Evolutionary conservation across 441 rosid genomes (phyloP), one percentile per base, ranked within the genome.

Genomic region (Mallotus repandus): DNA sequence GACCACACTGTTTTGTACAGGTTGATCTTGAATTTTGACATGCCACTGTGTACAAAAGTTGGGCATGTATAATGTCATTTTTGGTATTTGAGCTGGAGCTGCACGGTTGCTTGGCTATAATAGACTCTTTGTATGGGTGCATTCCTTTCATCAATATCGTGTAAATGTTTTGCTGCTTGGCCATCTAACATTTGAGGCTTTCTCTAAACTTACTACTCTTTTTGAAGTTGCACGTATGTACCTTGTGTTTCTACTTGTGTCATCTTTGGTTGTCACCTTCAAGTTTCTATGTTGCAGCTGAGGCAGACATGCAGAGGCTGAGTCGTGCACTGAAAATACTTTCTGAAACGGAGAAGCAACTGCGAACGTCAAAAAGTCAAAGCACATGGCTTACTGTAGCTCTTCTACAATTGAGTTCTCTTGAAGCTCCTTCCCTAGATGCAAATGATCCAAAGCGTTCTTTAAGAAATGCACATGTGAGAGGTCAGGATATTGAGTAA

Each of bases 351-450:
- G 99, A 92, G 84, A 91, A 92, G 82, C 96, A 94, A 71, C 79
- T 94, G 81, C 86, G 98, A 82, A 85, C 85, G 76, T 86, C 96
- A 16, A 94, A 88, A 79, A 90, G 85, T 79, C 99, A 92, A 79
- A 86, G 92, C 72, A 94, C 97, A 2, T 94, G 98, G 98, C 98
- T 94, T 46, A 92, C 97, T 58, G 99, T 87, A 41, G 97, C 98
- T 57, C 91, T 95, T 81, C 79, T 95, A 76, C 98, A 92, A 77
- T 84, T 95, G 71, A 91, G 94, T 78, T 82, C 89, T 29, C 68
- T 76, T 7, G 96, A 91, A 69, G 63, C 85, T 67, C 80, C 86
- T 79, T 81, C 86, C 45, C 22, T 71, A 12, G 84, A 89, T 59
- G 74, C 78, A 43, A 86, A 78, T 70, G 83, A 84, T 68, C 68